Conservation (phyloP, 2,329 filamentous ascomycete species). For the Immersiporthe knoxdaviesiana region DNA sequence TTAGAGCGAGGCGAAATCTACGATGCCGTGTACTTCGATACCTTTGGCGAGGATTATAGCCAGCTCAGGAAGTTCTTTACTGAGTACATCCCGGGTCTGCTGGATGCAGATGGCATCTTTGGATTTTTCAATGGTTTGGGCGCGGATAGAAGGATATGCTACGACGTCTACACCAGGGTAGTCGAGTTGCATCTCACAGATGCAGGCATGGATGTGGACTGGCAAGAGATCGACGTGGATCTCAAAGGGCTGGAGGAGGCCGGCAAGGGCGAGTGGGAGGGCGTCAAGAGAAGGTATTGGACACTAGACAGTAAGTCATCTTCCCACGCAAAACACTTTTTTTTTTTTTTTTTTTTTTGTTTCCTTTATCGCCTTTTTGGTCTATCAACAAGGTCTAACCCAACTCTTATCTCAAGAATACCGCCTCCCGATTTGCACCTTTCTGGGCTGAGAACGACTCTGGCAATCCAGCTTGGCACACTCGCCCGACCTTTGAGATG, state of each 20-base stretch:
- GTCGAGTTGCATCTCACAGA: conserved; percentile 90
- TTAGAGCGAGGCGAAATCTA: conserved; percentile 71
- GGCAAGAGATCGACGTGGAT: conserved; percentile 77
- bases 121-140: conserved; percentile 92
- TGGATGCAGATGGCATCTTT: conserved; percentile 75
- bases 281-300: conserved; percentile 89
- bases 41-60: conserved; percentile 90
- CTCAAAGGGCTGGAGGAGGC: conserved; percentile 65
- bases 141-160: conserved; percentile 88
- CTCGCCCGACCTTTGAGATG: neutral
- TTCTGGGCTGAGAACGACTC: conserved; percentile 59
- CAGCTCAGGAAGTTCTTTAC: conserved; percentile 86
- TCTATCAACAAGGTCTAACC: conserved; percentile 30
- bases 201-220: conserved; percentile 86
- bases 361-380: too few relatives aligned
- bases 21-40: conserved; percentile 96
- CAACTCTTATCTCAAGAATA: conserved; percentile 59
- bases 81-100: conserved; percentile 79
- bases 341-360: conserved; percentile 11
- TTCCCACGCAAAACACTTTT: neutral
- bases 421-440: conserved; percentile 72
- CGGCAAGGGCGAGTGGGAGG: conserved; percentile 80
- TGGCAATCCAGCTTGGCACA: neutral
- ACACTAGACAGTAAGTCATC: conserved; percentile 67
- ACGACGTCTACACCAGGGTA: conserved; percentile 93